Evolutionary conservation across 176 grass and related monocot genomes (phyloP).

Genomic region (Musa beccarii): DNA sequence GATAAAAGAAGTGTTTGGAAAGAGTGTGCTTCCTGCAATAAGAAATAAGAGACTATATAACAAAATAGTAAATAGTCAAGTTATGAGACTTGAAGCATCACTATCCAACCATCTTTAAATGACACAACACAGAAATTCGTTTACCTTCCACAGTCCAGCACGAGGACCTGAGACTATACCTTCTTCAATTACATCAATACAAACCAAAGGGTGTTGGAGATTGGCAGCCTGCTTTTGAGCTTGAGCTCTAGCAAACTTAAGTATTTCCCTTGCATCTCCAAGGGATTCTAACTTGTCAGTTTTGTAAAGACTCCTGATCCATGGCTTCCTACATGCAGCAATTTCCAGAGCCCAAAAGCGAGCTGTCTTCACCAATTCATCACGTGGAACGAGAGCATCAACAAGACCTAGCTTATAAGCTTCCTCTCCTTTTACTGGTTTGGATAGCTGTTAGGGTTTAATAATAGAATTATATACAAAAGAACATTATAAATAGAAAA

Average conservation of each 20-base stretch:
- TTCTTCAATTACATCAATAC: conserved; percentile 95
- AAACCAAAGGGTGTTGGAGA: conserved; percentile 76
- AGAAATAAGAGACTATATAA: background rate
- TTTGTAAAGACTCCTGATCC: conserved; percentile 87
- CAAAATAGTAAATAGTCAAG: background rate
- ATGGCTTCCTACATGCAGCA: conserved; percentile 54
- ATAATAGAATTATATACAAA: background rate
- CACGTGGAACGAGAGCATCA: conserved; percentile 57
- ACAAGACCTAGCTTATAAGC: conserved; percentile 66
- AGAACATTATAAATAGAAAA: background rate
- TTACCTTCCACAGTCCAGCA: conserved; percentile 87
- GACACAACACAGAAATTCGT: background rate
- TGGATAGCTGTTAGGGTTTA: conserved; percentile 46
- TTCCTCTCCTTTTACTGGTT: conserved; percentile 69
- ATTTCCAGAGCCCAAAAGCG: conserved; percentile 82
- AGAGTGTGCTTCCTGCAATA: conserved; percentile 73
- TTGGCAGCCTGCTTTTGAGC: conserved; percentile 90
- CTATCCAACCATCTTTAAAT: background rate
- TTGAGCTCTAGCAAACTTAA: conserved; percentile 90
- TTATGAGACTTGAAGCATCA: background rate
- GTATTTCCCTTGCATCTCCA: conserved; percentile 82
- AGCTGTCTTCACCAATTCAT: conserved; percentile 73
- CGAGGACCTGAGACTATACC: conserved; percentile 74
- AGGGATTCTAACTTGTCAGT: conserved; percentile 81
- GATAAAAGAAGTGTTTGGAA: conserved; percentile 70